Base-by-base conservation (phyloP, 2,329 filamentous ascomycete species). In the Phyllachora maydis region DNA sequence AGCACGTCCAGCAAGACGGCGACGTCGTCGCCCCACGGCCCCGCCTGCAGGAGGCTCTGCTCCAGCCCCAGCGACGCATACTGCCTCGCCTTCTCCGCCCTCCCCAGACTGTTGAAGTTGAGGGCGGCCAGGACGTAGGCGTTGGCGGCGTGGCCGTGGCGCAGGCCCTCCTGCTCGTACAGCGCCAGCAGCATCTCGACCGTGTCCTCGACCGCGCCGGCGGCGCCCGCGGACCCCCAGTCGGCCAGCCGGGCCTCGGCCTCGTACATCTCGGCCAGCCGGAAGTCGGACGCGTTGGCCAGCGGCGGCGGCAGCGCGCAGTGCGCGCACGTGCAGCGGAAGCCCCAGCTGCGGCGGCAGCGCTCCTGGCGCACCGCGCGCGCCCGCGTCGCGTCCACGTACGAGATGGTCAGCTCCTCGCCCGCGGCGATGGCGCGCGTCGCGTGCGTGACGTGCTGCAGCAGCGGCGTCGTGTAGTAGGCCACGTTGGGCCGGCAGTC, bases 401-500 rank as follows among this genome's bases (percentile, higher is more conserved):
- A 46, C 13, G 36, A 42, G 15, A 48, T 36, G 22, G 33, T 39
- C 8, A 49, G 30, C 30, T 49, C 45, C 22, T 47, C 42, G 10
- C 43, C 43, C 1, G 35, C 22, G 10, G 17, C 18, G 14, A 48
- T 43, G 27, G 42, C 36, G 14, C 41, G 39, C 11, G 35, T 39
- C 4, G 45, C 45, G 10, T 41, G 32, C 1, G 39, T 38, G 9
- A 33, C 38, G 17, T 47, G 42, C 6, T 37, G 39, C 21, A 41
- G 32, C 23, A 41, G 36, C 13, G 11, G 16, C 25, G 11, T 15
- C 8, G 16, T 30, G 11, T 26, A 21, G 14, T 19, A 21, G 8
- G 14, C 21, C 38, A 39, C 27, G 42, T 46, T 48, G 16, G 45
- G 43, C 17, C 43, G 33, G 21, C 46, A 49, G 28, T 46, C 42